These are phyloP conservation scores for Candida orba DNA, from an alignment of 805 yeast genomes.

Conservation along the genomic window DNA sequence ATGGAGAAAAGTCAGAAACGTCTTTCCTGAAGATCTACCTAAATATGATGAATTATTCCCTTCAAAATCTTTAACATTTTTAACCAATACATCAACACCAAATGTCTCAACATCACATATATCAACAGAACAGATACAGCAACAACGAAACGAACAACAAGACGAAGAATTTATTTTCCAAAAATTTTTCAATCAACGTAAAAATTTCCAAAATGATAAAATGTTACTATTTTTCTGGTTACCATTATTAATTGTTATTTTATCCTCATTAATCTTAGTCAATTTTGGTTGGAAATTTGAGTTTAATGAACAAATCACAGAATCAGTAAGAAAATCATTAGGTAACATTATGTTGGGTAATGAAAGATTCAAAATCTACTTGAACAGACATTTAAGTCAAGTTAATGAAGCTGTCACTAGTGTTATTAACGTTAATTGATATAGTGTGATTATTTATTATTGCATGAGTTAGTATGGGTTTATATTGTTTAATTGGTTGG, in stretches of 20 bases:
- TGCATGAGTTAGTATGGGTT: not conserved
- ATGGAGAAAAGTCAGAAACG: conserved; percentile 32
- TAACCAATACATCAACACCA: not conserved
- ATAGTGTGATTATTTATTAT: not conserved
- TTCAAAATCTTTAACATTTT: conserved; percentile 9
- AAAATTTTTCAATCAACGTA: conserved; percentile 35
- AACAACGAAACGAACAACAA: conserved; percentile 5
- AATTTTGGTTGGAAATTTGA: conserved; percentile 28
- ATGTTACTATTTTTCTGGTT: conserved; percentile 89
- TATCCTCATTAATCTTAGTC: conserved; percentile 37
- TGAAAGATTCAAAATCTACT: conserved; percentile 38
- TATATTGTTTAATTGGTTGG: not conserved
- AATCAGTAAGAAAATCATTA: conserved; percentile 33
- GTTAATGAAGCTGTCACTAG: conserved; percentile 35
- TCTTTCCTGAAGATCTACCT: conserved; percentile 47
- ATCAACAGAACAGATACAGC: conserved; percentile 4
- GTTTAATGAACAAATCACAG: conserved; percentile 29
- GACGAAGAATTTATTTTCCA: conserved; percentile 29
- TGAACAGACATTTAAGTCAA: conserved; percentile 30
- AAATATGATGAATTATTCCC: conserved; percentile 75
- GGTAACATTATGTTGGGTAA: conserved; percentile 48
- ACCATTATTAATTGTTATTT: conserved; percentile 58
- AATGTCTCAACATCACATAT: conserved; percentile 5
- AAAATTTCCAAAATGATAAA: conserved; percentile 58
- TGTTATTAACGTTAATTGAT: conserved; percentile 19